Base-by-base conservation (phyloP, 2,329 filamentous ascomycete genomes). In the Colletotrichum viniferum region DNA sequence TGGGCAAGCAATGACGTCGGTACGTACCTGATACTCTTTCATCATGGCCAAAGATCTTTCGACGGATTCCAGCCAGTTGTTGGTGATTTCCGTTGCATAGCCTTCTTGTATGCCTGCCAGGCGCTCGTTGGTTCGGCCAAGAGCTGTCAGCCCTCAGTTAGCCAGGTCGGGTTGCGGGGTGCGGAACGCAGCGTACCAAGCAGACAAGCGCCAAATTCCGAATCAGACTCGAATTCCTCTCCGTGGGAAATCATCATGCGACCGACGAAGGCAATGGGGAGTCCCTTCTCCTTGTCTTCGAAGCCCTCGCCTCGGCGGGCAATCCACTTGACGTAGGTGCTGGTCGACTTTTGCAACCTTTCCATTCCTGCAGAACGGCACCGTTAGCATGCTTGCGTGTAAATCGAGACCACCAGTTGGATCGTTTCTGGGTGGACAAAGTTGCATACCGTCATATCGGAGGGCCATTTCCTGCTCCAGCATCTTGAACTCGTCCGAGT, bases 1-100 rank as follows among this genome's bases (percentile, higher is more conserved):
- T 69, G 38, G 24, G 52, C 38, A 38, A 69, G 66, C 71, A 63
- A 73, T 48, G 64, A 74, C 73, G 48, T 73, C 21, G 76, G 76
- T 55, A 83, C 90, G 70, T 89, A 96, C 94, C 90, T 98, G 96
- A 81, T 98, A 98, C 82, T 98, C 97, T 84, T 98, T 98, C 95
- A 98, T 96, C 90, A 98, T 97, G 43, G 95, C 93, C 68, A 98
- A 85, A 30, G 94, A 97, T 78, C 96, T 90, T 84, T 98, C 96
- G 26, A 98, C 88, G n/a, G 94, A 96, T 83, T 98, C 96, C 73
- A 98, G 89, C 96, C 96, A 98, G 82, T 91, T 94, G 38, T 92
- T 90, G 18, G 94, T 97, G 77, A 95, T 94, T 80, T 94, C 91
- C 38, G 91, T 89, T 61, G 95, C 92, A 81, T 96, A 98, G 28